Base-by-base conservation (phyloP, 768 basidiomycete genomes). In the Podaxis sp. region DNA sequence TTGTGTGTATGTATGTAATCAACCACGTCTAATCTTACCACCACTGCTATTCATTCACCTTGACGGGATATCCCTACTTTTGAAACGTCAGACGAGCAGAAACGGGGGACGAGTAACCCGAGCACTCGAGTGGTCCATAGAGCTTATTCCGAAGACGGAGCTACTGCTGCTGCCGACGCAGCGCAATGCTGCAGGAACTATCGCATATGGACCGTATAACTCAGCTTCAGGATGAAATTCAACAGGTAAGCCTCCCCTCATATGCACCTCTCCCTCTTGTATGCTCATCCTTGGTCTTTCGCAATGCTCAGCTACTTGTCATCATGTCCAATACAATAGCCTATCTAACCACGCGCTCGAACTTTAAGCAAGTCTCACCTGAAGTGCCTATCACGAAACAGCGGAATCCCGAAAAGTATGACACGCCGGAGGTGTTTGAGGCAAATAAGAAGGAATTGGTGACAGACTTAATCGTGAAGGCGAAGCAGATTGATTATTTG, bases 131-230 rank as follows among this genome's bases (percentile, higher is more conserved):
- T 33, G 33, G 33, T 33, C 33, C 33, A 30, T 56, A 13, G 52
- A 33, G 52, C 28, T 17, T 54, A 30, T 37, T 30, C 49, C 30
- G 36, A 2, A 7, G 30, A 54, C 44, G 44, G 24, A n/a, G 26
- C 26, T 50, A 24, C 20, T 28, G 49, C 20, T 56, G 58, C 56
- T 59, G 50, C 62, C 56, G 22, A 36, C 30, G 77, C 86, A 85
- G 86, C 84, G 90, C 78, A 80, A 93, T 93, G 91, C 91, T 93
- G 84, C 88, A 91, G 83, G 91, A 93, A 86, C 77, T 93, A 74
- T 86, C 91, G 75, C 87, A 92, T 81, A 95, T 95, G 95, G 94
- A 96, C 82, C 89, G 93, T 77, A 91, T 96, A 74, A 95, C 95
- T 10, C 95, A 96, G 74, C 87, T 96, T 59, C 93, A 95, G 81